phyloP scores from a whole-genome alignment of 2,329 filamentous ascomycete species.

The Grosmannia clavigera region DNA sequence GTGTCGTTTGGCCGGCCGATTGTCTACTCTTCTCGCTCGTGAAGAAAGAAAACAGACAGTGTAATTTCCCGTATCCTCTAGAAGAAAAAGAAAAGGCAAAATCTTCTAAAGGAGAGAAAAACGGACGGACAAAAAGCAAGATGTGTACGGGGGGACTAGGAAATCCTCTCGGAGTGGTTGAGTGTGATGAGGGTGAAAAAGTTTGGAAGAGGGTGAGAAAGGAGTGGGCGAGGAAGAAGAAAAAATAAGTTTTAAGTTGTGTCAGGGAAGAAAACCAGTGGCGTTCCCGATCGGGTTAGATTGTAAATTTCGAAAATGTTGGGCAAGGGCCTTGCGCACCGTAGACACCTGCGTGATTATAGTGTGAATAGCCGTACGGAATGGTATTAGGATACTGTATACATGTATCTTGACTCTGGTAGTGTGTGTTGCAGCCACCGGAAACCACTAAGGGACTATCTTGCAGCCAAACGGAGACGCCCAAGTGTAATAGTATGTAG shows the following conservation, averaged over 20 bases:
- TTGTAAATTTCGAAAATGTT: not conserved
- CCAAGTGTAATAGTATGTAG: not conserved
- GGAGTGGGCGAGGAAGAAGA: conserved; percentile 11
- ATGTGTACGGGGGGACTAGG: conserved; percentile 12
- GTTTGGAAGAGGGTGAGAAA: conserved; percentile 10
- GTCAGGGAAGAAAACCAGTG: conserved; percentile 10
- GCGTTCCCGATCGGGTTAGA: conserved; percentile 3
- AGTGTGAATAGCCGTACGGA: not conserved
- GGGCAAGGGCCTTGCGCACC: not conserved
- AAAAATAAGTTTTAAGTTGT: conserved; percentile 13
- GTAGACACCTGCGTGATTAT: not conserved
- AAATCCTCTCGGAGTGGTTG: conserved; percentile 17
- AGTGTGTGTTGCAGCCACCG: not conserved
- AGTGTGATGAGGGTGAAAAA: conserved; percentile 14
- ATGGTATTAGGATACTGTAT: not conserved
- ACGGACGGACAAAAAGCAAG: conserved; percentile 17
- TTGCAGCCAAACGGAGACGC: not conserved
- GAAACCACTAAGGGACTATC: not conserved
- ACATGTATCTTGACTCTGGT: not conserved
- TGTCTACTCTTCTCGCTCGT: conserved; percentile 7
- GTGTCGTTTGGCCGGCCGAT: conserved; percentile 15
- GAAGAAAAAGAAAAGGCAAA: conserved; percentile 26
- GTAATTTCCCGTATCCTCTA: conserved; percentile 26
- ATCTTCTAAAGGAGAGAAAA: conserved; percentile 30
- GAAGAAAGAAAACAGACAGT: conserved; percentile 8